These are phyloP conservation scores for Dactylella cylindrospora DNA, from an alignment of 2,329 filamentous ascomycete species.

Conservation along the genomic window DNA sequence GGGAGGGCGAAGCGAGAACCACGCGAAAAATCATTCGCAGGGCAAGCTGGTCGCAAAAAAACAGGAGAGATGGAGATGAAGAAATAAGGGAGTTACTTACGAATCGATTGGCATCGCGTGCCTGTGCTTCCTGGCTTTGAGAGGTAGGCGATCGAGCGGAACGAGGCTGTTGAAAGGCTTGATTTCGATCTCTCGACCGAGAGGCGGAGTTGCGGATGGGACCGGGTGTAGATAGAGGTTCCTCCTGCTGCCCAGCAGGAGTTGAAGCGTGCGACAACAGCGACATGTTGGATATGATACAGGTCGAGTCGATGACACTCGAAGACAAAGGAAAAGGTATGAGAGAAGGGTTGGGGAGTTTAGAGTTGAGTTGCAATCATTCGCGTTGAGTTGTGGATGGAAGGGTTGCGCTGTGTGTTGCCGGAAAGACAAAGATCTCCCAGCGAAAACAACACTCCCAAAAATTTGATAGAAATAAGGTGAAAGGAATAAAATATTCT, in stretches of 20 bases:
- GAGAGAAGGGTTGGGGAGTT: constrained; percentile 1
- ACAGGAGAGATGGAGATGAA: neutral
- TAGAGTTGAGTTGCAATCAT: constrained; percentile 10
- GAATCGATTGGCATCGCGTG: constrained; percentile 12
- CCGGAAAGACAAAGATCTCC: no score
- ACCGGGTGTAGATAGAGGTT: constrained; percentile 10
- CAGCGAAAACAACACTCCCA: no score
- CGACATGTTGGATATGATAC: constrained; percentile 6
- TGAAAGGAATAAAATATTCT: no score
- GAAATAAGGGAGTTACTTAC: constrained; percentile 22
- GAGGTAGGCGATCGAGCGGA: no score
- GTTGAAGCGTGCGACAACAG: constrained; percentile 9
- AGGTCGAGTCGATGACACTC: neutral
- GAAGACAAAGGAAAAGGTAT: constrained; percentile 6
- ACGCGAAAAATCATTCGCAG: constrained; percentile 28
- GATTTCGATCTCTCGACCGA: constrained; percentile 9
- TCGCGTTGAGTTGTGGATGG: no score
- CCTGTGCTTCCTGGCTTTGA: no score
- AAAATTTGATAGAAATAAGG: no score
- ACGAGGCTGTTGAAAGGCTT: no score
- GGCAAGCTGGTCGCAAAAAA: neutral
- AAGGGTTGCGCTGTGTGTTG: no score
- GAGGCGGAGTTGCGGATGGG: constrained; percentile 19
- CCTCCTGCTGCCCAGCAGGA: neutral
- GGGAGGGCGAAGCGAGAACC: constrained; percentile 41